These are phyloP conservation scores for Nothophytophthora sp. DNA, from an alignment of 352 stramenopile species.

Conservation along the genomic window DNA sequence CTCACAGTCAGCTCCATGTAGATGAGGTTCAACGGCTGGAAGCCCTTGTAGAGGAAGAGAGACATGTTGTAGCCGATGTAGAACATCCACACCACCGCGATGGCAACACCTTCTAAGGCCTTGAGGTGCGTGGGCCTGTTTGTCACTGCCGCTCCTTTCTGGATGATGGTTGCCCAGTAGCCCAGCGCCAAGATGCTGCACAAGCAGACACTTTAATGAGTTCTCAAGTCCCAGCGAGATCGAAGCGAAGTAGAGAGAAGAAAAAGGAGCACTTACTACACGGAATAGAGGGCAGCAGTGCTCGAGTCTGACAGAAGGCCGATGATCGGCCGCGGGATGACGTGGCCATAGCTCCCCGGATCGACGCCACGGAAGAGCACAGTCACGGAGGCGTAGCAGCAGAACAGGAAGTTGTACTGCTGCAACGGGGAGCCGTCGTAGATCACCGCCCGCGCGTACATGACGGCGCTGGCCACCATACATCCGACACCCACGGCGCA, in stretches of 20 bases:
- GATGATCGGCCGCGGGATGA: conserved; percentile 35
- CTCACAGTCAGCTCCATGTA: too few relatives aligned
- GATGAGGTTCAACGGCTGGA: too few relatives aligned
- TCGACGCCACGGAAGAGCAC: conserved; percentile 60
- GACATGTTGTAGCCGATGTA: too few relatives aligned
- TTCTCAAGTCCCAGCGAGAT: neutral
- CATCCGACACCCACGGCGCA: conserved; percentile 37
- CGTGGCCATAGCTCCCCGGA: conserved; percentile 50
- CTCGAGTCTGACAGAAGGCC: conserved; percentile 59
- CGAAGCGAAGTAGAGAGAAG: neutral
- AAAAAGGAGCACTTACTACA: conserved; percentile 41
- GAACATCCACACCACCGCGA: too few relatives aligned
- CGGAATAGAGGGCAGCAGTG: conserved; percentile 56
- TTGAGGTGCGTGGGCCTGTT: conserved; percentile 22
- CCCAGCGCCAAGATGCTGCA: conserved; percentile 48
- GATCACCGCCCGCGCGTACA: conserved; percentile 43
- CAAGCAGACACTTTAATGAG: conserved; percentile 1
- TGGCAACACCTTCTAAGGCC: too few relatives aligned
- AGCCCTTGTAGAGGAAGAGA: too few relatives aligned
- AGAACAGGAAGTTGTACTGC: conserved; percentile 49
- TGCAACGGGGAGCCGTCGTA: conserved; percentile 47
- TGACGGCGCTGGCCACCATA: conserved; percentile 34
- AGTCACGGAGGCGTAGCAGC: conserved; percentile 48
- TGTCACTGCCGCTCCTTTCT: conserved; percentile 31
- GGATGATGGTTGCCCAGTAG: conserved; percentile 63